phyloP scores from a whole-genome alignment of 2,329 filamentous ascomycete species.

The Aspergillus aculeatus region DNA sequence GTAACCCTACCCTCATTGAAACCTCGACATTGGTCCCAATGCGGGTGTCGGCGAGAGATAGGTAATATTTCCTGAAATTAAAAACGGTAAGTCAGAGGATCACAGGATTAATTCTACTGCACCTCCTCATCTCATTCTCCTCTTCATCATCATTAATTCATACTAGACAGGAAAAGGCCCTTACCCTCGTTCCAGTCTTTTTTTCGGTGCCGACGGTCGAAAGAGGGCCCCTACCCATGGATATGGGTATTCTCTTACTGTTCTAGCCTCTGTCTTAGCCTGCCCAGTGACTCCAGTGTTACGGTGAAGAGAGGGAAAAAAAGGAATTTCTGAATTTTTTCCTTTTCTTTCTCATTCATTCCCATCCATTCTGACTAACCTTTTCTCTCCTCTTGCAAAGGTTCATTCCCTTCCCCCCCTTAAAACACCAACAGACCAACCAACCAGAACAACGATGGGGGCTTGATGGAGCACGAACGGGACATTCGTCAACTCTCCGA shows the following conservation, averaged over 20 bases:
- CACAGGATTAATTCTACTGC: neutral
- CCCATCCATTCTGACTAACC: slow-evolving; percentile 1
- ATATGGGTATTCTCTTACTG: slow-evolving; percentile 3
- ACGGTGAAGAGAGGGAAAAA: neutral
- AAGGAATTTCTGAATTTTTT: neutral
- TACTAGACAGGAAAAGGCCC: neutral
- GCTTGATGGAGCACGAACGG: slow-evolving; percentile 1
- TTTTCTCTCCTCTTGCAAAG: neutral
- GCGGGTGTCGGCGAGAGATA: neutral
- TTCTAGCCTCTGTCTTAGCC: slow-evolving; percentile 5
- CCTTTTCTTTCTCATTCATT: neutral
- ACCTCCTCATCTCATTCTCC: neutral
- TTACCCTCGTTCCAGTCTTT: neutral
- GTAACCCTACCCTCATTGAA: too few relatives aligned
- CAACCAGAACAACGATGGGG: neutral
- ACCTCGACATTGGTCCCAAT: neutral
- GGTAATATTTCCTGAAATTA: neutral
- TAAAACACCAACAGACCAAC: neutral
- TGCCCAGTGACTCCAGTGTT: neutral
- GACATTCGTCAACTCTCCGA: neutral
- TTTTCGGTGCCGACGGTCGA: neutral
- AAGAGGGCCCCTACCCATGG: neutral
- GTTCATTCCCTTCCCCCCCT: neutral
- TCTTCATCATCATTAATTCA: neutral
- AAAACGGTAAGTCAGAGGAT: neutral